Conservation (phyloP, 2,329 filamentous ascomycete species). For the Leptosphaerulina australis region DNA sequence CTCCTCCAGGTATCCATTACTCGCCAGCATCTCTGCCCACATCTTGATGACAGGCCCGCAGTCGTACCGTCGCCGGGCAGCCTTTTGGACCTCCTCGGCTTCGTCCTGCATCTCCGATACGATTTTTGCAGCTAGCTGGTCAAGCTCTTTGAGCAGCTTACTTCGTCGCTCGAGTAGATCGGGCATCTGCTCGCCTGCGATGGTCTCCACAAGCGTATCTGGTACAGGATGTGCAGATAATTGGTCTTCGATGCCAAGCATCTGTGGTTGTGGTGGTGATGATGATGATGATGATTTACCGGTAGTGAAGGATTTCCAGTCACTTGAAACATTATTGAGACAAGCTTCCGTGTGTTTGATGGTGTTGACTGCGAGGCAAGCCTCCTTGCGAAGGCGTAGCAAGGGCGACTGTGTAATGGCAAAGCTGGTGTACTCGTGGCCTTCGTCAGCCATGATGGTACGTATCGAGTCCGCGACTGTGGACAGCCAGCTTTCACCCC, state of each 20-base stretch:
- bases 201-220: conserved; percentile 17
- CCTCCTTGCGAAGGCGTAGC: conserved; percentile 51
- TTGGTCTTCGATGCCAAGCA: conserved; percentile 25
- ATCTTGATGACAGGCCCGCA: conserved; percentile 71
- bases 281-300: conserved; percentile 33
- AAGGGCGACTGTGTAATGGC: conserved; percentile 74
- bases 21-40: conserved; percentile 73
- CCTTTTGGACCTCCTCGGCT: conserved; percentile 59
- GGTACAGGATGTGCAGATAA: conserved; percentile 24
- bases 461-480: conserved; percentile 69
- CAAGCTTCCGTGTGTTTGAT: conserved; percentile 50
- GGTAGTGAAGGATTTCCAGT: conserved; percentile 52
- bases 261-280: conserved; percentile 23
- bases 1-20: conserved; percentile 63
- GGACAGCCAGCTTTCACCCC: conserved; percentile 66
- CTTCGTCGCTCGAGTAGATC: conserved; percentile 31
- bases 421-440: conserved; percentile 77
- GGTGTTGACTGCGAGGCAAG: conserved; percentile 55
- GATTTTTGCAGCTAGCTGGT: conserved; percentile 49
- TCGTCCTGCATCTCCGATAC: conserved; percentile 56
- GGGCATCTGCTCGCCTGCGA: conserved; percentile 27
- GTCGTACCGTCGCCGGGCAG: conserved; percentile 66
- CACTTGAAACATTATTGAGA: conserved; percentile 48
- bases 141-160: conserved; percentile 22
- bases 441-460: conserved; percentile 69